Evolutionary conservation across 306 rosid genomes (phyloP), one percentile per base, ranked within the genome.

Genomic region (Corylus americana): DNA sequence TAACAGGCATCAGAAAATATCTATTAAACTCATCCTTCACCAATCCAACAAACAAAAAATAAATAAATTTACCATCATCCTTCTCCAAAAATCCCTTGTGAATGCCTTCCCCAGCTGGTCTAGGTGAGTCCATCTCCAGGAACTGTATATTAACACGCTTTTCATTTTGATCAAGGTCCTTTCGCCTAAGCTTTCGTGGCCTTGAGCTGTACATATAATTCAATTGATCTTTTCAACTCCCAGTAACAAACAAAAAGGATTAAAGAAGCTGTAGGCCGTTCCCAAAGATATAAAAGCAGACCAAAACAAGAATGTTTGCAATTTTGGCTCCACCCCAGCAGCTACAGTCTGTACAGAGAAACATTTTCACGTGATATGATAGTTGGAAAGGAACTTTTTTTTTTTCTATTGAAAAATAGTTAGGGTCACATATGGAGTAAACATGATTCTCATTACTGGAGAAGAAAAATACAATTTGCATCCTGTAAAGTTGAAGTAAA

Each of bases 301-400:
- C 99, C 99, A 89, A 92, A 90, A 91, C 89, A 85, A 84, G 89
- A 95, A 91, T 74, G 97, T 82, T 76, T 88, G 94, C 20, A 88
- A 84, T 73, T 89, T 93, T 63, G 98, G 94, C 74, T 81, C 88
- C 75, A 85, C 88, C 83, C 89, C 92, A 76, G 93, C 96, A 54
- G 93, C 89, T 53, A 88, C 88, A 79, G 80, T 87, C 99, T 95
- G 93, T 86, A 77, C 63, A 74, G 35, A 82, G 59, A 84, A 71
- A 68, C 45, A 74, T 50, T 73, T 81, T 25, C 73, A 74, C 35
- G 74, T 42, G 48, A 79, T 50, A 68, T 25, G 71, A 61, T 55
- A 54, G 16, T 59, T 58, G 61, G 74, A n/a, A 78, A 53, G 39
- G 50, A 69, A 64, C 25, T 10, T 49, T 64, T 35, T 18, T 51